These are phyloP conservation scores for Kwoniella newhampshirensis DNA, from an alignment of 768 basidiomycete genomes.

Conservation along the genomic window DNA sequence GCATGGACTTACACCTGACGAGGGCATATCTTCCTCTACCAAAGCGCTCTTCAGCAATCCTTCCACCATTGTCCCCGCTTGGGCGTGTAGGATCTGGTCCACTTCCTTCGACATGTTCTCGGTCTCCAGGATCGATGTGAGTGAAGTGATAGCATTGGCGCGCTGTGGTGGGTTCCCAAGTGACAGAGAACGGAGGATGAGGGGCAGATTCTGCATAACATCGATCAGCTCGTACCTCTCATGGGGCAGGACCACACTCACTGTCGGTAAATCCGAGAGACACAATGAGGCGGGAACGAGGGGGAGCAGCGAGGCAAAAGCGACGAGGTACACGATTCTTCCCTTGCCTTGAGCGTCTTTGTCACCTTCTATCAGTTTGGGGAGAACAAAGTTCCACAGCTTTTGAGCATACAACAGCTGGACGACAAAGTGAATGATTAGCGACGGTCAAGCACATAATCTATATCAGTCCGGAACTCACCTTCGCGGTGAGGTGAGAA, in stretches of 20 bases:
- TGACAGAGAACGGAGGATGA: slow-evolving; percentile 80
- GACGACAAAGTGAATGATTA: not conserved
- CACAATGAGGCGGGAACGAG: slow-evolving; percentile 76
- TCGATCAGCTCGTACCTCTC: not conserved
- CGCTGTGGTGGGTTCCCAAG: slow-evolving; percentile 72
- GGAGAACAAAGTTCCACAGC: slow-evolving; percentile 69
- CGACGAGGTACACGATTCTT: slow-evolving; percentile 73
- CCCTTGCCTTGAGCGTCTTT: slow-evolving; percentile 55
- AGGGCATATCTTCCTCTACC: slow-evolving; percentile 8
- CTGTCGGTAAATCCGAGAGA: slow-evolving; percentile 64
- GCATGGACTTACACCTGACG: slow-evolving; percentile 29
- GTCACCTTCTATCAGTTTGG: slow-evolving; percentile 70
- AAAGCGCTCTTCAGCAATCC: slow-evolving; percentile 66
- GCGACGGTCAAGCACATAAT: not conserved
- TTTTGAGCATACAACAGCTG: slow-evolving; percentile 56
- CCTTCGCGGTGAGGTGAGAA: slow-evolving; percentile 76
- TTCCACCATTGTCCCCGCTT: slow-evolving; percentile 69
- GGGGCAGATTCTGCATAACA: slow-evolving; percentile 71
- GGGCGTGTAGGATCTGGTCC: slow-evolving; percentile 60
- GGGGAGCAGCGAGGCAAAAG: slow-evolving; percentile 75
- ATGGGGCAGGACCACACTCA: slow-evolving; percentile 23
- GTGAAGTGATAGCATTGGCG: slow-evolving; percentile 73
- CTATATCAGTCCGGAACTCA: slow-evolving; percentile 49
- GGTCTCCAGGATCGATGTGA: slow-evolving; percentile 66
- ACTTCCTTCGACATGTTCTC: slow-evolving; percentile 54